A percentile compares a stretch with the other conserved stretches of the same genome.
phyloP scores from a whole-genome alignment of 2,329 filamentous ascomycete species.

The Macrophomina phaseolina region DNA sequence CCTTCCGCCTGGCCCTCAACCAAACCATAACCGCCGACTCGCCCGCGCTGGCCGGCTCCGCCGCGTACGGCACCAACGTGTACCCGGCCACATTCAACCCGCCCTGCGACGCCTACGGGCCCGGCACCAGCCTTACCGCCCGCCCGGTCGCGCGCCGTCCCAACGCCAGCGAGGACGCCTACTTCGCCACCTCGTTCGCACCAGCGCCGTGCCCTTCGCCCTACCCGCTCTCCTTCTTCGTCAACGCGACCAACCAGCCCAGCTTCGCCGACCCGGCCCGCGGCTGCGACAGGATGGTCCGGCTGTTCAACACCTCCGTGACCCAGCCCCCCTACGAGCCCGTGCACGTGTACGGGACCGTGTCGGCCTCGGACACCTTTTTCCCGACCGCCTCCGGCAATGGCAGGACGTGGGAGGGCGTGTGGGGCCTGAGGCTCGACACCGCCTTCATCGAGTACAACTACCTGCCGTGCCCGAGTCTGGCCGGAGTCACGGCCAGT shows the following conservation, averaged over 20 bases:
- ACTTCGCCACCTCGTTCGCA: constrained; percentile 31
- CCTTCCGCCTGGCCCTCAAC: constrained; percentile 58
- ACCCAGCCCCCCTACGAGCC: constrained; percentile 42
- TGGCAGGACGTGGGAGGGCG: constrained; percentile 36
- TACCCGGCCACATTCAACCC: constrained; percentile 54
- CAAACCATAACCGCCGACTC: constrained; percentile 55
- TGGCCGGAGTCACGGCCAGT: constrained; percentile 29
- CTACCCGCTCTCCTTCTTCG: constrained; percentile 52
- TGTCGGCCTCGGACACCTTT: constrained; percentile 38
- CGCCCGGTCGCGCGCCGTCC: constrained; percentile 31
- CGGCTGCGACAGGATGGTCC: constrained; percentile 53
- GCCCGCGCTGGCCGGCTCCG: constrained; percentile 53
- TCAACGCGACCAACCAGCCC: constrained; percentile 62
- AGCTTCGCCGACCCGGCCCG: constrained; percentile 48
- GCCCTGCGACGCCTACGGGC: constrained; percentile 55
- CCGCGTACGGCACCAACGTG: constrained; percentile 54
- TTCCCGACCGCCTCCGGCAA: constrained; percentile 33
- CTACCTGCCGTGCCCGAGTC: constrained; percentile 35
- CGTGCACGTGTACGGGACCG: constrained; percentile 41
- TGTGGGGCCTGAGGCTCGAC: constrained; percentile 44
- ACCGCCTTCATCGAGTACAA: constrained; percentile 51
- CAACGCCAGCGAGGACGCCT: constrained; percentile 29
- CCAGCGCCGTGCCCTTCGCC: constrained; percentile 34
- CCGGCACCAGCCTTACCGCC: constrained; percentile 10
- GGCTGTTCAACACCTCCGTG: constrained; percentile 55